phyloP scores from a whole-genome alignment of 2,329 filamentous ascomycete genomes.

The Neopestalotiopsis sp. region DNA sequence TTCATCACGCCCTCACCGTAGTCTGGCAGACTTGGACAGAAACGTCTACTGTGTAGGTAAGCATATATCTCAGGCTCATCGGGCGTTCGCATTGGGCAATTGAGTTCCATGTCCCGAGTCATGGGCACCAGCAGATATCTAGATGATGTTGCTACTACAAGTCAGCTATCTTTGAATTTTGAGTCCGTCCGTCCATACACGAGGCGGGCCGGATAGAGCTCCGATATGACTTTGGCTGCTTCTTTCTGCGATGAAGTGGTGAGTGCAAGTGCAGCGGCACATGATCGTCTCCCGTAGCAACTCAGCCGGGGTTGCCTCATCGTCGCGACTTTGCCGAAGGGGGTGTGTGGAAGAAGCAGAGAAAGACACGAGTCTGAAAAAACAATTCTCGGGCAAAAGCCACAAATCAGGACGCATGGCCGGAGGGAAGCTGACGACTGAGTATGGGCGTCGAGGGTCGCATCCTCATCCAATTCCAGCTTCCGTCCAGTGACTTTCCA shows the following conservation, averaged over 20 bases:
- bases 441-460: neutral
- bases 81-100: neutral
- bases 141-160: neutral
- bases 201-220: neutral
- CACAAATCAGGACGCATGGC: slow-evolving; percentile 5
- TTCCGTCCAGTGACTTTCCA: neutral
- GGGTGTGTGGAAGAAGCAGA: neutral
- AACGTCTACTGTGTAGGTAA: neutral
- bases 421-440: slow-evolving; percentile 14
- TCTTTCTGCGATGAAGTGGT: neutral
- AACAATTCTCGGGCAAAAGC: slow-evolving; percentile 3
- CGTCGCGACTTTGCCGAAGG: neutral
- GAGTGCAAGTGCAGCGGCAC: neutral
- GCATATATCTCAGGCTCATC: neutral
- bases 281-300: neutral
- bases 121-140: neutral
- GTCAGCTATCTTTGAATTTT: neutral
- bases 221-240: neutral
- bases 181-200: neutral
- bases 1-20: slow-evolving; percentile 1
- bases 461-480: slow-evolving; percentile 2
- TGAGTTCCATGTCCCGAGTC: neutral
- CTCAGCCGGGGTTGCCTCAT: neutral
- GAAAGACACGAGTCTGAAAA: neutral
- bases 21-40: neutral